Conservation (phyloP, 1,284 basidiomycete species). For the Somion occarium region DNA sequence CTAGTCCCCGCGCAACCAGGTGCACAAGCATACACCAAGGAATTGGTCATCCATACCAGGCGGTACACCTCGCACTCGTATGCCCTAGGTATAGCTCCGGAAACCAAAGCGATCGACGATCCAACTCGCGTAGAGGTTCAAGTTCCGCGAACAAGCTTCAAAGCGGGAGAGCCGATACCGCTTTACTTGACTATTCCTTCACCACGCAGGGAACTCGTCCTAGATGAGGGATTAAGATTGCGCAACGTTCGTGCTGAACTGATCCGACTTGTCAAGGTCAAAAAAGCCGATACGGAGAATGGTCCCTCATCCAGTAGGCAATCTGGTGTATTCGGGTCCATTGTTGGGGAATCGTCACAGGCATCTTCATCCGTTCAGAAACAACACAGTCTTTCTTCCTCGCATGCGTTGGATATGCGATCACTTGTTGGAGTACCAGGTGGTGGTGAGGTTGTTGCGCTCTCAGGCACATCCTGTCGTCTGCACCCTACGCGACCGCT, state of each 20-base stretch:
- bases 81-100: conserved; percentile 49
- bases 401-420: conserved; percentile 19
- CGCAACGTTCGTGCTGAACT: conserved; percentile 74
- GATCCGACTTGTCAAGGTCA: conserved; percentile 54
- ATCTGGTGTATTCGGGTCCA: too few species aligned
- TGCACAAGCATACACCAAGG: conserved; percentile 43
- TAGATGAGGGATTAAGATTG: conserved; percentile 62
- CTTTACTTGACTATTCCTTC: conserved; percentile 75
- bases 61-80: conserved; percentile 66
- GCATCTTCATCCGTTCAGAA: conserved; percentile 33
- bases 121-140: conserved; percentile 66
- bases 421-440: conserved; percentile 19
- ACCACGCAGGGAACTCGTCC: conserved; percentile 56
- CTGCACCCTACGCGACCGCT: conserved; percentile 68
- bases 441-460: conserved; percentile 48
- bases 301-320: conserved; percentile 5
- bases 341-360: conserved; percentile 16
- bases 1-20: conserved; percentile 47
- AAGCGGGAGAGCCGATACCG: conserved; percentile 64
- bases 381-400: conserved; percentile 13
- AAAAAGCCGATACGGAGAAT: conserved; percentile 21
- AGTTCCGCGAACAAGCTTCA: conserved; percentile 65
- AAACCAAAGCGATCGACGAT: conserved; percentile 48
- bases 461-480: conserved; percentile 75
- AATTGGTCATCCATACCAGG: conserved; percentile 62